Percentiles rank a stretch among this genome's conserved stretches.
Evolutionary conservation across 176 grass and related monocot genomes (phyloP).

Genomic region (Areca catechu): DNA sequence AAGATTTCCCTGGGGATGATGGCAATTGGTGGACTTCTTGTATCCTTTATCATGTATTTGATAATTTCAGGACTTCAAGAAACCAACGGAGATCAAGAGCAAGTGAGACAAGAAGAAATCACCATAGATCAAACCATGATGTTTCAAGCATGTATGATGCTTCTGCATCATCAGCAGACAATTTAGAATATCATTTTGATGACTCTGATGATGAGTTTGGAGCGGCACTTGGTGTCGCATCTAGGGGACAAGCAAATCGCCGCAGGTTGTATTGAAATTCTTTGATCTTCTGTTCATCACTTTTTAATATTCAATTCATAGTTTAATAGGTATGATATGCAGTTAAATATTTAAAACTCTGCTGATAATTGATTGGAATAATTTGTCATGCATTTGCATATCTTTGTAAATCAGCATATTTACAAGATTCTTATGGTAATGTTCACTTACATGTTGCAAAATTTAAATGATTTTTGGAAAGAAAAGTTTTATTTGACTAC

Average conservation of each 20-base stretch:
- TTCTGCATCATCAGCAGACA: constrained; percentile 5
- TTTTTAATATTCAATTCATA: neutral
- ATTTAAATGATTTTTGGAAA: too few species aligned
- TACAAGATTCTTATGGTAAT: too few species aligned
- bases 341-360: too few species aligned
- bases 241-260: neutral
- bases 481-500: too few species aligned
- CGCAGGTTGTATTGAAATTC: constrained; percentile 9
- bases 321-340: too few species aligned
- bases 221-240: constrained; percentile 1
- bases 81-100: neutral
- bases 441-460: too few species aligned
- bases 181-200: constrained; percentile 1
- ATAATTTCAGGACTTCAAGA: constrained; percentile 13
- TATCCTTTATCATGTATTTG: constrained; percentile 21
- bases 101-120: constrained; percentile 4
- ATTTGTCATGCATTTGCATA: too few species aligned
- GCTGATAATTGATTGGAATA: too few species aligned
- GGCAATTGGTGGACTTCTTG: constrained; percentile 15
- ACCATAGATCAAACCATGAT: neutral
- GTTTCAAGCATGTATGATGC: constrained; percentile 11
- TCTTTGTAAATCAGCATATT: too few species aligned
- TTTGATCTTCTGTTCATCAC: neutral
- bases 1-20: constrained; percentile 16
- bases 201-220: constrained; percentile 13